Percentiles rank a stretch among this genome's conserved stretches.
phyloP scores from a whole-genome alignment of 2,329 filamentous ascomycete species.

The Didymella pomorum region DNA sequence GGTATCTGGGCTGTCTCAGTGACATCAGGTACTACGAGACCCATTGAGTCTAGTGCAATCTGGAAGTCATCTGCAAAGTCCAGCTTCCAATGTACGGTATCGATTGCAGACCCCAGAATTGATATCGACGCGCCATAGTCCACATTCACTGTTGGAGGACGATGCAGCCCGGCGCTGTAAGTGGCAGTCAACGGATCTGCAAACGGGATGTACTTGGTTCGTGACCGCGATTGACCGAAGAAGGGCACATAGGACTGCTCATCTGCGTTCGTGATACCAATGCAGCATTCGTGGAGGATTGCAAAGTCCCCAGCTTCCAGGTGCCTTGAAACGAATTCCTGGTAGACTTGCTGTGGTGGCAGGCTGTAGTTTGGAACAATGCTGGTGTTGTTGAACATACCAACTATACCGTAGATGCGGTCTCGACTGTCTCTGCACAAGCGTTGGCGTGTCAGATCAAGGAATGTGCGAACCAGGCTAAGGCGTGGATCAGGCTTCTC shows the following conservation, averaged over 20 bases:
- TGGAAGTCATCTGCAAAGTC: slow-evolving; percentile 9
- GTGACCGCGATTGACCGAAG: slow-evolving; percentile 13
- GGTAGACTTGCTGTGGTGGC: slow-evolving; percentile 7
- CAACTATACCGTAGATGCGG: slow-evolving; percentile 18
- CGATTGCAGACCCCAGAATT: slow-evolving; percentile 7
- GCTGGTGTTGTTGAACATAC: slow-evolving; percentile 3
- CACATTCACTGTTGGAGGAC: background rate
- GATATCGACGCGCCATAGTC: slow-evolving; percentile 1
- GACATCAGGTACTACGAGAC: background rate
- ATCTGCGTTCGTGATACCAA: slow-evolving; percentile 9
- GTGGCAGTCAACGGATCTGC: slow-evolving; percentile 3
- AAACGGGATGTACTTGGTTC: slow-evolving; percentile 6
- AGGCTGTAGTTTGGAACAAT: slow-evolving; percentile 9
- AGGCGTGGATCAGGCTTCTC: background rate
- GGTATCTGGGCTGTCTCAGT: slow-evolving; percentile 1
- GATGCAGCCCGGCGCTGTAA: slow-evolving; percentile 14
- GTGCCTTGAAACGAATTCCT: slow-evolving; percentile 12
- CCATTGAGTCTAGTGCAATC: background rate
- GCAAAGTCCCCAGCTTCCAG: slow-evolving; percentile 15
- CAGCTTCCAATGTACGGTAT: slow-evolving; percentile 9
- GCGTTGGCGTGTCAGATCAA: slow-evolving; percentile 16
- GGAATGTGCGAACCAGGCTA: slow-evolving; percentile 9
- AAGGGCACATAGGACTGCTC: slow-evolving; percentile 17
- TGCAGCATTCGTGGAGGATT: slow-evolving; percentile 19
- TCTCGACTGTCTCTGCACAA: slow-evolving; percentile 17